phyloP scores from a whole-genome alignment of 345 rosid genomes.

The Eucalyptus marginata region DNA sequence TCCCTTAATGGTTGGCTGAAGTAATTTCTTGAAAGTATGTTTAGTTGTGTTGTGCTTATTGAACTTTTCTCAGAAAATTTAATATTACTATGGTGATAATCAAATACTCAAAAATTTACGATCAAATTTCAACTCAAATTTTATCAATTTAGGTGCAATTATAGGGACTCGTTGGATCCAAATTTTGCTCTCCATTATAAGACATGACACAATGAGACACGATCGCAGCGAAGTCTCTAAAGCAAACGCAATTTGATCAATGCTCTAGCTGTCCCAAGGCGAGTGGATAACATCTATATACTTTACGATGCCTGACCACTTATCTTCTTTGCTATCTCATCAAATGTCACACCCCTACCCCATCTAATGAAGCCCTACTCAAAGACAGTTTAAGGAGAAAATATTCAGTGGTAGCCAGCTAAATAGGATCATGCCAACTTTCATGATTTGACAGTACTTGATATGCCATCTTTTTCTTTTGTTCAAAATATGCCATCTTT shows the following conservation, averaged over 20 bases:
- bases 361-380: not conserved
- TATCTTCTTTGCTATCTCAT: not conserved
- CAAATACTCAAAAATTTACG: too few species aligned
- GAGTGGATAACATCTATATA: not conserved
- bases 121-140: not conserved
- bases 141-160: not conserved
- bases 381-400: too few species aligned
- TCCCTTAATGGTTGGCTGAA: not conserved
- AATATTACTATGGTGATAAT: not conserved
- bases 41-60: not conserved
- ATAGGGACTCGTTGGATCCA: rapidly evolving
- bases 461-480: not conserved
- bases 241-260: not conserved
- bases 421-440: not conserved
- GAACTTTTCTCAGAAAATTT: not conserved
- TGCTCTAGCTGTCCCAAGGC: not conserved
- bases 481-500: not conserved
- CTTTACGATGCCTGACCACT: rapidly evolving
- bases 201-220: rapidly evolving
- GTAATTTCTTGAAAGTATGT: not conserved
- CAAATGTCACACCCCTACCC: not conserved
- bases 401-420: too few species aligned
- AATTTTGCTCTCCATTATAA: not conserved
- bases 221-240: rapidly evolving
- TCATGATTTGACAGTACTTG: not conserved